Percentiles rank a stretch among this genome's conserved stretches.
phyloP scores from a whole-genome alignment of 2,329 filamentous ascomycete genomes.

The Fusarium graminum region DNA sequence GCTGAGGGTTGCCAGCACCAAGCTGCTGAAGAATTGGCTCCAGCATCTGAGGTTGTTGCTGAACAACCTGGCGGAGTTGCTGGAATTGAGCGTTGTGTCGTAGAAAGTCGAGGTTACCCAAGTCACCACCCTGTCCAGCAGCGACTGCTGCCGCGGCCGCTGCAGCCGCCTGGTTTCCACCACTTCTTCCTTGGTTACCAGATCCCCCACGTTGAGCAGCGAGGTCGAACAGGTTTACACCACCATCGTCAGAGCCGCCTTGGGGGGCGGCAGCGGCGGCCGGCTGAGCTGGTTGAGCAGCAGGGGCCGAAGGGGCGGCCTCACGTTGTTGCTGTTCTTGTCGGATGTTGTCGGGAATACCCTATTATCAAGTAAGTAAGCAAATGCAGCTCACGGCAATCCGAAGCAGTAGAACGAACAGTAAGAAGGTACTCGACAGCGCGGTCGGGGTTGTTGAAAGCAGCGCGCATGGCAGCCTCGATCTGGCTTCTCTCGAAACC shows the following conservation, averaged over 20 bases:
- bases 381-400: conserved; percentile 8
- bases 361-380: conserved; percentile 63
- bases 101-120: conserved; percentile 91
- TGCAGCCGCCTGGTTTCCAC: conserved; percentile 57
- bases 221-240: conserved; percentile 91
- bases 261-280: conserved; percentile 56
- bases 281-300: conserved; percentile 56
- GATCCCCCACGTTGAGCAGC: conserved; percentile 79
- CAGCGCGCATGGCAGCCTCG: conserved; percentile 93
- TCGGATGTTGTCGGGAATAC: conserved; percentile 87
- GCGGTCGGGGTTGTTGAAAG: conserved; percentile 96
- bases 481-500: conserved; percentile 91
- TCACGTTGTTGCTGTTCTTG: conserved; percentile 72
- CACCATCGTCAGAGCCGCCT: conserved; percentile 71
- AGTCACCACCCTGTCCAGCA: conserved; percentile 66
- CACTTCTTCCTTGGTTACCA: conserved; percentile 59
- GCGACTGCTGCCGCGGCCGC: conserved; percentile 61
- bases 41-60: conserved; percentile 98
- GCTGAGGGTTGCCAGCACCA: conserved; percentile 91
- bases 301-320: conserved; percentile 54
- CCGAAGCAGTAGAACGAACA: conserved; percentile 63
- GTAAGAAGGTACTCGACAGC: conserved; percentile 95
- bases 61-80: conserved; percentile 95
- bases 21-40: conserved; percentile 98
- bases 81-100: conserved; percentile 98